Conservation (phyloP, 768 basidiomycete species). For the Gymnopilus dilepis region DNA sequence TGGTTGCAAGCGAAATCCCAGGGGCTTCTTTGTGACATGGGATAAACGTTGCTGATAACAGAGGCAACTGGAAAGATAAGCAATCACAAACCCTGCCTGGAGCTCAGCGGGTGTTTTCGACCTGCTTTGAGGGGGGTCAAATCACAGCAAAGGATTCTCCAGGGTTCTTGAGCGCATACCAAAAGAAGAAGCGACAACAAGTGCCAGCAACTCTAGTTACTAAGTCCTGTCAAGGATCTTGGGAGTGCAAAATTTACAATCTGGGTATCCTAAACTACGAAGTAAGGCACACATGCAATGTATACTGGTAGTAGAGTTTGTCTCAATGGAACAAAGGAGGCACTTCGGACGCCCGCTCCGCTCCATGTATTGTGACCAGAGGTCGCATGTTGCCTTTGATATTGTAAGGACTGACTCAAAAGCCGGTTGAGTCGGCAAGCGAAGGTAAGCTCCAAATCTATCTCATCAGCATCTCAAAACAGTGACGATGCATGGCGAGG, state of each 20-base stretch:
- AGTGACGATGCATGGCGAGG: too few relatives aligned
- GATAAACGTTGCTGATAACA: slow-evolving; percentile 3
- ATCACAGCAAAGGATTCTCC: too few relatives aligned
- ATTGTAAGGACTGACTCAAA: not conserved
- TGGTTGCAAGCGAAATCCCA: not conserved
- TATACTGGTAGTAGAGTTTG: not conserved
- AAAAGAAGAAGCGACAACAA: too few relatives aligned
- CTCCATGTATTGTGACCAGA: not conserved
- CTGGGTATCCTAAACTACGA: not conserved
- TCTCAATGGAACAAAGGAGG: not conserved
- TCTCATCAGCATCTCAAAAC: too few relatives aligned
- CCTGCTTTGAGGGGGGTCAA: too few relatives aligned
- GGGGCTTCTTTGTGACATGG: slow-evolving; percentile 2
- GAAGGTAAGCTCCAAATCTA: too few relatives aligned
- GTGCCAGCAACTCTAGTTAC: too few relatives aligned
- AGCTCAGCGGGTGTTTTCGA: not conserved
- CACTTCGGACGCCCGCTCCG: not conserved
- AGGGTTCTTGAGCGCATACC: too few relatives aligned
- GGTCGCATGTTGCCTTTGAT: not conserved
- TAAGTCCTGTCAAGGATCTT: not conserved
- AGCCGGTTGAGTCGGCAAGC: not conserved
- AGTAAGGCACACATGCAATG: not conserved
- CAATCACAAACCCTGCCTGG: not conserved
- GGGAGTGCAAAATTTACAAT: not conserved
- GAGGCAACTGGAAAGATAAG: not conserved